Base-by-base conservation (phyloP, 352 stramenopile genomes). In the Phytophthora pini region DNA sequence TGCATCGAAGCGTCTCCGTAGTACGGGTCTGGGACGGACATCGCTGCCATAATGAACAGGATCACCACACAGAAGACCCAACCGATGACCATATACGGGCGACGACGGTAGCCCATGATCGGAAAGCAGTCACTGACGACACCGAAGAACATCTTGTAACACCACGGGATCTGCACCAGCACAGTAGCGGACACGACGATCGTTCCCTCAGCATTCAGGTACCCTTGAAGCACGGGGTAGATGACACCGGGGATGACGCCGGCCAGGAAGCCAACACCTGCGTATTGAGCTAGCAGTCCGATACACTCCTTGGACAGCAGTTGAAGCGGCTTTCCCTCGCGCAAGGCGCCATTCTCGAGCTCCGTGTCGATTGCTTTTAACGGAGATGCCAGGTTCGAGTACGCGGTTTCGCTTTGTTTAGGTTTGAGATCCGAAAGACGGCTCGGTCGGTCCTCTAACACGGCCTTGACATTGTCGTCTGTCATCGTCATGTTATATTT, bases 61-160 rank as follows among this genome's bases (percentile, higher is more conserved):
- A 82, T 61, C 3, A 32, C 32, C n/a, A 78, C 63, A 39, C 73
- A 79, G 12, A 88, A 64, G 8, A 65, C 27, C 79, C 79, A 88
- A 9, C 79, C 79, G 10, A 85, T 44, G 3, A 85, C 53, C 65
- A 85, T 83, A 61, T 88, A 88, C 5, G 76, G 79, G 24, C 76
- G 75, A 22, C 79, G 71, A 41, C 79, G 71, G n/a, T 80, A 82
- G 17, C 76, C 74, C 17, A 72, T 50, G 27, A 88, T 84, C n/a
- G 79, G 79, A 17, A 84, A 70, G 58, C 71, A 83, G 65, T 88
- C 79, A 40, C 72, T 80, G 12, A 88, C 34, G 13, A 85, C 54
- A 44, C 72, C 79, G 26, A 85, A 84, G 47, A 88, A 72, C 43
- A 80, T 77, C 46, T 88, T 88, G 65, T 80, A 80, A 22, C 63